phyloP scores from a whole-genome alignment of 768 basidiomycete species.

The Lyophyllum decastes region DNA sequence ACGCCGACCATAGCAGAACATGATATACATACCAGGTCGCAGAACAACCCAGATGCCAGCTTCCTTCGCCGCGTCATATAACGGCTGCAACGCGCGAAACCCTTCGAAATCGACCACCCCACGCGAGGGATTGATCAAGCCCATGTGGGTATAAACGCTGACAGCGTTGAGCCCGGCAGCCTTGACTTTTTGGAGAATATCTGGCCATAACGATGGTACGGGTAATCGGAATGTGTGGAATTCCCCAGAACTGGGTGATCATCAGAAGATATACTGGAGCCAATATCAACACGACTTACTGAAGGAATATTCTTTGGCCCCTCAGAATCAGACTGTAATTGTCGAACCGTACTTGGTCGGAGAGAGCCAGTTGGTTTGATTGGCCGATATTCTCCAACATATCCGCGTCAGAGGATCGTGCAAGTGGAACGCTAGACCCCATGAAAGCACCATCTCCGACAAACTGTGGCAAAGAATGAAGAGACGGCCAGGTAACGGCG shows the following conservation, averaged over 20 bases:
- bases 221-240: constrained; percentile 85
- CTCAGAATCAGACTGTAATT: constrained; percentile 71
- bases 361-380: constrained; percentile 19
- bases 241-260: constrained; percentile 66
- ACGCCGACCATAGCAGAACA: not conserved
- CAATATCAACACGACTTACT: constrained; percentile 42
- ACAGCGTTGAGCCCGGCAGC: constrained; percentile 80
- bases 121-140: constrained; percentile 70
- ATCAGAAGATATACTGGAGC: not conserved
- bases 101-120: constrained; percentile 74
- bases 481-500: constrained; percentile 5
- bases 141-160: constrained; percentile 84
- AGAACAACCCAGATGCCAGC: constrained; percentile 80
- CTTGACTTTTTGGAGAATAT: constrained; percentile 79
- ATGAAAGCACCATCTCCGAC: constrained; percentile 7
- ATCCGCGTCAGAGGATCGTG: constrained; percentile 3
- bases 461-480: constrained; percentile 13
- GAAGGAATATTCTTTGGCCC: constrained; percentile 70
- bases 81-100: constrained; percentile 66
- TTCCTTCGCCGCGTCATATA: constrained; percentile 73
- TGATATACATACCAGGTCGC: constrained; percentile 60
- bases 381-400: not conserved
- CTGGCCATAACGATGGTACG: constrained; percentile 78
- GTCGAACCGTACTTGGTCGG: constrained; percentile 53
- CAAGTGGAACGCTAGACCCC: not conserved